Evolutionary conservation across 1,139 yeast species (phyloP), one percentile per base, ranked within the genome.

Genomic region (Sugiyamaella xylanicola): DNA sequence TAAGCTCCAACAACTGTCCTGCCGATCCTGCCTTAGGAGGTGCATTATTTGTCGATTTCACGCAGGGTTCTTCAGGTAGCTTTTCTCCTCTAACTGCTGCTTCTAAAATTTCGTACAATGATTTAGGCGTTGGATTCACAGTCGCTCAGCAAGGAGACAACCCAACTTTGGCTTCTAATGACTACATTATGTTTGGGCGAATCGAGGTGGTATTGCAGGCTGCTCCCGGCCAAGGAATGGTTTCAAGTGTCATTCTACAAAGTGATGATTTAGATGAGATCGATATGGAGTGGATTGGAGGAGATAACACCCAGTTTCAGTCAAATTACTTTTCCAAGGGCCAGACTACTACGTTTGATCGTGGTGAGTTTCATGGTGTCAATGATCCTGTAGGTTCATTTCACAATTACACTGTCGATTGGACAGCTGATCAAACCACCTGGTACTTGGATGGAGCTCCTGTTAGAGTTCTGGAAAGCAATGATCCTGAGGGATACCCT

Each of bases 261-360:
- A 84, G 91, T 64, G 96, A 90, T 69, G 95, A 86, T 65, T 74
- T 85, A 59, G 96, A 90, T 71, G 96, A 90, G 73, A 82, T 90
- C 49, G 96, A 90, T 72, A 71, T 87, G 51, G 96, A 90, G 70
- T 84, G 93, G 81, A 77, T 87, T 55, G 96, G 97, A 19, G 83
- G 87, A 53, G 92, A 87, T 66, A 77, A 76, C 21, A 76, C 80
- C 40, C 83, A 86, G 66, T 83, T 87, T 65, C 96, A 88, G 72
- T 78, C 93, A 36, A 90, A 90, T 71, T 90, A 73, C 70, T 90
- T 89, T 72, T 81, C 88, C 40, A 86, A 88, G 68, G 97, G 96
- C 58, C 76, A 85, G 62, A 82, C 87, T 2, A 69, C 83, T 0
- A 81, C 90, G n/a, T 88, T 83, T 67, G 86, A 86, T 66, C 80